Evolutionary conservation across 257 asterid species (phyloP).

Genomic region (Nicotiana paniculata): DNA sequence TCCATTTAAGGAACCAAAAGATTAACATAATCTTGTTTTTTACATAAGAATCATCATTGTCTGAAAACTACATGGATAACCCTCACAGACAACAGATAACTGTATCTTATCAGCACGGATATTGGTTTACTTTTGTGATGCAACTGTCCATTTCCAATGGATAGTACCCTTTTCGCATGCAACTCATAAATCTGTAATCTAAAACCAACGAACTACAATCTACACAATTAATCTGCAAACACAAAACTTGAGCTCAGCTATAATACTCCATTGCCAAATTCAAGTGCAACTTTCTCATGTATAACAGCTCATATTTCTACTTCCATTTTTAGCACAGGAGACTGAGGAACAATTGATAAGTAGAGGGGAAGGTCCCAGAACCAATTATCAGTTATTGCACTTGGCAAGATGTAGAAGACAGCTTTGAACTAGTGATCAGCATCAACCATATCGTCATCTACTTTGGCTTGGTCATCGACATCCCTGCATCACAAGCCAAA

Average conservation of each 20-base stretch:
- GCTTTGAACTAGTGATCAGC: slow-evolving; percentile 1
- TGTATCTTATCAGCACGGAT: neutral
- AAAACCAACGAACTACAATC: neutral
- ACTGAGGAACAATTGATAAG: neutral
- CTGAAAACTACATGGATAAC: neutral
- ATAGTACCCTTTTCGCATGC: neutral
- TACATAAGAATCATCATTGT: neutral
- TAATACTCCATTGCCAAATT: neutral
- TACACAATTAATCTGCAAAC: neutral
- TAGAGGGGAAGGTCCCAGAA: neutral
- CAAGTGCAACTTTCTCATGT: neutral
- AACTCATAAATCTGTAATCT: neutral
- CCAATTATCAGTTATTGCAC: neutral
- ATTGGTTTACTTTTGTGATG: neutral
- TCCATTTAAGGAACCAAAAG: neutral
- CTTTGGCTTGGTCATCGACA: slow-evolving; percentile 21
- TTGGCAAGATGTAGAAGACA: neutral
- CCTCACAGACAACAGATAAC: neutral
- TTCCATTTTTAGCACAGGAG: neutral
- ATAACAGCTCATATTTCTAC: neutral
- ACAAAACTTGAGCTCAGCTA: neutral
- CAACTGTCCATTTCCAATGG: neutral
- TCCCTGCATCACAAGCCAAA: slow-evolving; percentile 28
- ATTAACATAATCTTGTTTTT: neutral
- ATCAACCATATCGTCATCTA: slow-evolving; percentile 22